phyloP scores from a whole-genome alignment of 108 stramenopile genomes.

The Aurantiochytrium sp. region DNA sequence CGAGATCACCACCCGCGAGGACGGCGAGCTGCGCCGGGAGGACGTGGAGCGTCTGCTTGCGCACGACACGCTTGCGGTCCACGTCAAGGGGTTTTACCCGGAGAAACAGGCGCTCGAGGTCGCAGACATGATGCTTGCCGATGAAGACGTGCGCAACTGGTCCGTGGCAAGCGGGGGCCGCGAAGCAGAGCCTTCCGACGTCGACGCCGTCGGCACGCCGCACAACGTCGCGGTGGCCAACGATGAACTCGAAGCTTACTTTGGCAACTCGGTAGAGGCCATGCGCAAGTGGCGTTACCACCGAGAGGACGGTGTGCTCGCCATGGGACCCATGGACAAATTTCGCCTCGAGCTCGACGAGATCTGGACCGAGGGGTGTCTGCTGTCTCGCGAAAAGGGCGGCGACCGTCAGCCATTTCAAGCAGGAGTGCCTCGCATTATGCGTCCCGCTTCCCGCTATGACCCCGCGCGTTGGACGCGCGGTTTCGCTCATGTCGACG shows the following conservation, averaged over 20 bases:
- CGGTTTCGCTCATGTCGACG: slow-evolving; percentile 84
- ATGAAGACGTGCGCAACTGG: slow-evolving; percentile 48
- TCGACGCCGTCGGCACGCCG: slow-evolving; percentile 65
- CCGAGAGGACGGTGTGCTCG: slow-evolving; percentile 39
- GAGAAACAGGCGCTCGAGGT: background rate
- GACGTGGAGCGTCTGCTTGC: background rate
- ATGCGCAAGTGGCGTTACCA: slow-evolving; percentile 35
- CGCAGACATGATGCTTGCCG: background rate
- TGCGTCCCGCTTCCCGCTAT: slow-evolving; percentile 36
- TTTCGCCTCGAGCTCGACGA: slow-evolving; percentile 41
- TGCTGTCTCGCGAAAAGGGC: slow-evolving; percentile 16
- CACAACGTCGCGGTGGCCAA: slow-evolving; percentile 65
- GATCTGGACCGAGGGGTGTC: slow-evolving; percentile 21
- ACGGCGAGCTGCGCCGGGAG: background rate
- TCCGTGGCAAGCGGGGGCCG: slow-evolving; percentile 61
- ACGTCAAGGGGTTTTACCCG: background rate
- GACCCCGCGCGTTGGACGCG: slow-evolving; percentile 79
- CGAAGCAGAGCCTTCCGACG: slow-evolving; percentile 67
- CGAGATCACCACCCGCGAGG: background rate
- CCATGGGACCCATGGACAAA: slow-evolving; percentile 31
- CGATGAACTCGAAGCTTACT: background rate
- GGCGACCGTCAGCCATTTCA: slow-evolving; percentile 21
- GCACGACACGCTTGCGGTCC: background rate
- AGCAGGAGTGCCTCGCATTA: slow-evolving; percentile 67
- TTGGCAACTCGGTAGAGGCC: slow-evolving; percentile 6